phyloP scores from a whole-genome alignment of 768 basidiomycete species.

The Symmetrospora coprosmae region DNA sequence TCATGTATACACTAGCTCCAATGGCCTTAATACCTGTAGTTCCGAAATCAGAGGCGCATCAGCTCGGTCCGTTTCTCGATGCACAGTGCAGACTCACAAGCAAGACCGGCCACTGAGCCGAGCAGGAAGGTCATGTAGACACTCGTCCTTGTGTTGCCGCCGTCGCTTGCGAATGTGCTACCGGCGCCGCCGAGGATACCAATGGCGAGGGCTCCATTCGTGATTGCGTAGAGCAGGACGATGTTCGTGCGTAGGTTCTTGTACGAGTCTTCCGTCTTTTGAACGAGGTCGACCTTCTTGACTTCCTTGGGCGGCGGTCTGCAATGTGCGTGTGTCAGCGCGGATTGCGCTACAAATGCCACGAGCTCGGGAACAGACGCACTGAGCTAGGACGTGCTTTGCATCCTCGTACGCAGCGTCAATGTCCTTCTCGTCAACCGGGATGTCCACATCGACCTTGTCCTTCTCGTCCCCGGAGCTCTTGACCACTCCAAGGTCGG shows the following conservation, averaged over 20 bases:
- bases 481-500: constrained; percentile 71
- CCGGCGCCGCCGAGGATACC: constrained; percentile 27
- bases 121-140: constrained; percentile 32
- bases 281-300: constrained; percentile 48
- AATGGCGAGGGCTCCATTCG: constrained; percentile 43
- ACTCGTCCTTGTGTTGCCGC: constrained; percentile 17
- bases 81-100: too few relatives aligned
- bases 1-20: too few relatives aligned
- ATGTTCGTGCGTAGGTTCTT: constrained; percentile 83
- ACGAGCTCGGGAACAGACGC: not conserved
- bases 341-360: not conserved
- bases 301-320: constrained; percentile 56
- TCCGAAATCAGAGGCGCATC: too few relatives aligned
- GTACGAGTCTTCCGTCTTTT: constrained; percentile 73
- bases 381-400: too few relatives aligned
- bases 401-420: constrained; percentile 33
- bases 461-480: constrained; percentile 44
- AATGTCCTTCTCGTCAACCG: constrained; percentile 67
- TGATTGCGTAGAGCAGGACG: constrained; percentile 72
- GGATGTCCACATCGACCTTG: constrained; percentile 70
- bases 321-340: not conserved
- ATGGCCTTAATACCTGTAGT: too few relatives aligned
- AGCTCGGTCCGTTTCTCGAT: too few relatives aligned
- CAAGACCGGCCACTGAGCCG: too few relatives aligned
- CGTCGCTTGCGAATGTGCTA: constrained; percentile 14